phyloP scores from a whole-genome alignment of 2,329 filamentous ascomycete genomes.

The Beauveria australis region DNA sequence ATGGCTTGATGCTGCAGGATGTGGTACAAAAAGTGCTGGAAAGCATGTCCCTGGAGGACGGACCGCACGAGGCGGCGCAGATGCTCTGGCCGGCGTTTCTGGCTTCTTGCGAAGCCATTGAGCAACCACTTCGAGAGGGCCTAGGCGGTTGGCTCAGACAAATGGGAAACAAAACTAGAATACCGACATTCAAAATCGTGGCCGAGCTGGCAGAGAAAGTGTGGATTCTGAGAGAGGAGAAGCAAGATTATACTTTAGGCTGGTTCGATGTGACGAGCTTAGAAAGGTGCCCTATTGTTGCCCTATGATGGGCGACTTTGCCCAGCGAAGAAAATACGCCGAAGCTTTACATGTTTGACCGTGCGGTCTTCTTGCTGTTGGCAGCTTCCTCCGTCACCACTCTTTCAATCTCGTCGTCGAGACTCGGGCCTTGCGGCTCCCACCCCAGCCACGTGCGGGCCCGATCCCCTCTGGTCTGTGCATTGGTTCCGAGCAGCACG shows the following conservation, averaged over 20 bases:
- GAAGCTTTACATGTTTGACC: neutral
- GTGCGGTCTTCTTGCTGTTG: neutral
- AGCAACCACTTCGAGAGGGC: neutral
- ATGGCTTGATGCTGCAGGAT: constrained; percentile 5
- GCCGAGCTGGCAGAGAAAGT: neutral
- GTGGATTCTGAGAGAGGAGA: neutral
- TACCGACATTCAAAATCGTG: neutral
- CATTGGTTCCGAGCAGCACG: constrained; percentile 4
- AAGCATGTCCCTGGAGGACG: neutral
- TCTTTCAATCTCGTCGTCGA: neutral
- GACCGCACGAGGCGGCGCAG: neutral
- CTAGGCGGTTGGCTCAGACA: neutral
- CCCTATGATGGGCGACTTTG: neutral
- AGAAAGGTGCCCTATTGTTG: neutral
- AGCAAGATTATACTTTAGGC: constrained; percentile 1
- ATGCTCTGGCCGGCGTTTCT: neutral
- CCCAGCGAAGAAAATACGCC: neutral
- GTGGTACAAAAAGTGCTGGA: neutral
- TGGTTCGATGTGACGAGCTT: neutral
- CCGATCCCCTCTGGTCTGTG: constrained; percentile 1
- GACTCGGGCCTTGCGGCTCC: constrained; percentile 1
- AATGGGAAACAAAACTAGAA: neutral
- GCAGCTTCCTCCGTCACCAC: neutral
- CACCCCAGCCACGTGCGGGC: neutral
- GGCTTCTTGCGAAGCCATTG: neutral